A percentile compares a stretch with the other conserved stretches of the same genome.
phyloP scores from a whole-genome alignment of 1,139 yeast genomes.

The Geotrichum aggregatum region DNA sequence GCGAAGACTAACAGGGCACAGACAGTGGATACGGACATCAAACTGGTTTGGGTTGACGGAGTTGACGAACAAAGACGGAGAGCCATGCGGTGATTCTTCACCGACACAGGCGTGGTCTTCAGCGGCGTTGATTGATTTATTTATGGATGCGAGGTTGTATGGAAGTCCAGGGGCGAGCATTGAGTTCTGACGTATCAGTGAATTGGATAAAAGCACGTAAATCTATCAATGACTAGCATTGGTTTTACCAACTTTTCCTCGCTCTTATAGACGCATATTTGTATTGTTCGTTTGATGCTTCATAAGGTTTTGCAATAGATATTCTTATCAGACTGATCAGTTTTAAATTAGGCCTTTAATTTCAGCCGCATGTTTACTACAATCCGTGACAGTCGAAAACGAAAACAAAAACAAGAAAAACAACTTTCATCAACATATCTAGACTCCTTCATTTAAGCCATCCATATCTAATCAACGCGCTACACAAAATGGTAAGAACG shows the following conservation, averaged over 20 bases:
- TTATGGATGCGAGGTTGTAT: constrained; percentile 47
- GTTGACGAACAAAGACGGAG: constrained; percentile 84
- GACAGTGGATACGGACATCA: constrained; percentile 63
- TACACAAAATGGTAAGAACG: background rate
- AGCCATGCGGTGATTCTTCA: constrained; percentile 76
- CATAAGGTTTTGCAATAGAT: no score
- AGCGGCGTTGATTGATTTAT: constrained; percentile 77
- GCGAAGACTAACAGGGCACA: constrained; percentile 58
- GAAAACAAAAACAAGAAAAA: no score
- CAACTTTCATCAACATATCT: no score
- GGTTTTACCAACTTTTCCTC: background rate
- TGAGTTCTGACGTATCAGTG: no score
- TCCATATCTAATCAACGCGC: no score
- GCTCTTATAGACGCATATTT: no score
- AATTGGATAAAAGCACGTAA: no score
- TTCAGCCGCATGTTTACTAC: background rate
- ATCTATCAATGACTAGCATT: no score
- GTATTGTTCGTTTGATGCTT: no score
- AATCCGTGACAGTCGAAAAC: background rate
- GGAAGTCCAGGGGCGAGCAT: no score
- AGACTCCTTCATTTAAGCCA: background rate
- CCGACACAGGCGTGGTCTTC: constrained; percentile 98
- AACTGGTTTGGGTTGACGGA: constrained; percentile 95
- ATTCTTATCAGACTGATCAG: no score
- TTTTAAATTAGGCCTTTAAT: no score